These are phyloP conservation scores for Afroboletus lepidellus DNA, from an alignment of 1,284 basidiomycete genomes.

Conservation along the genomic window DNA sequence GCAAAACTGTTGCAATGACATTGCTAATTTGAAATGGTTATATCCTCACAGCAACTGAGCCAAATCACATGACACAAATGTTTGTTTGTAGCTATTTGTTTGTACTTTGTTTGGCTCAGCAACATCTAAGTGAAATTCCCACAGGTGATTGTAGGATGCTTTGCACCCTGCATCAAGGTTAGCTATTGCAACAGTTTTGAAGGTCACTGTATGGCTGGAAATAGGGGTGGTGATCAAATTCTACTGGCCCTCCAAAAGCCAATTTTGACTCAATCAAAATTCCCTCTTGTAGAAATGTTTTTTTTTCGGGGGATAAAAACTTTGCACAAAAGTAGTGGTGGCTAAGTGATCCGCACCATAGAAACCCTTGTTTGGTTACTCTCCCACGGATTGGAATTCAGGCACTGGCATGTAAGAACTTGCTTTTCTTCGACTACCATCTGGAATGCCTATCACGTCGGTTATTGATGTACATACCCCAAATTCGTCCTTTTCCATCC, in stretches of 20 bases:
- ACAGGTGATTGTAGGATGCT: neutral
- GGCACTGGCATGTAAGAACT: too few relatives aligned
- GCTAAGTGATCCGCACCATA: too few relatives aligned
- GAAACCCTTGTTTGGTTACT: too few relatives aligned
- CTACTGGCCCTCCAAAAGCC: too few relatives aligned
- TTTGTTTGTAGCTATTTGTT: neutral
- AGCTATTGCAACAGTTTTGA: neutral
- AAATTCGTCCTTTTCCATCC: constrained; percentile 64
- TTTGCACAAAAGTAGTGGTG: too few relatives aligned
- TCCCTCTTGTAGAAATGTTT: too few relatives aligned
- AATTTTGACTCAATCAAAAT: too few relatives aligned
- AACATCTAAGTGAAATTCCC: neutral
- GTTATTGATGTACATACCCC: constrained; percentile 75
- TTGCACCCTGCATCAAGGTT: neutral
- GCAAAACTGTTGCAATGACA: neutral
- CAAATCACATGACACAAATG: neutral
- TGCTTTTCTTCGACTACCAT: too few relatives aligned
- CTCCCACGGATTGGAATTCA: too few relatives aligned
- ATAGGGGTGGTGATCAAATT: too few relatives aligned
- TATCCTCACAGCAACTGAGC: neutral
- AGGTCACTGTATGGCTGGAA: neutral
- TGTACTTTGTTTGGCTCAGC: neutral
- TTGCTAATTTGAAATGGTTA: neutral
- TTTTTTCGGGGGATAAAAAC: too few relatives aligned
- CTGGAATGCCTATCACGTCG: constrained; percentile 24